Percentiles rank a stretch among this genome's conserved stretches.
Evolutionary conservation across 805 yeast genomes (phyloP).

Genomic region (Groenewaldozyma tartarivorans): DNA sequence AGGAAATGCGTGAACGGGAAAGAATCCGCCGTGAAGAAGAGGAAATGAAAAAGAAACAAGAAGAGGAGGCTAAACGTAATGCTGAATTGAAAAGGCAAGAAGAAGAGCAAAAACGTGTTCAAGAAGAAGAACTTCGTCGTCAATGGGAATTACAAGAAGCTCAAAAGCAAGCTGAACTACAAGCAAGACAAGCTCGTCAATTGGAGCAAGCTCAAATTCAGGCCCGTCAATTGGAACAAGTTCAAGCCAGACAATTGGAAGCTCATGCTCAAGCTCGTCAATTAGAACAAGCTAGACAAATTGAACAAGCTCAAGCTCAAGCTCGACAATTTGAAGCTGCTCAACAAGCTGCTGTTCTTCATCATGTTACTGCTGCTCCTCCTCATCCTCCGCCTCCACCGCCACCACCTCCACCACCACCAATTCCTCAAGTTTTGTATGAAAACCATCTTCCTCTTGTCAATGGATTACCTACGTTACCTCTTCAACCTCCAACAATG

Average conservation of each 20-base stretch:
- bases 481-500: slow-evolving; percentile 1
- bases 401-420: slow-evolving; percentile 2
- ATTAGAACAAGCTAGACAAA: neutral
- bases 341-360: neutral
- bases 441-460: slow-evolving; percentile 2
- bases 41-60: slow-evolving; percentile 8
- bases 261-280: slow-evolving; percentile 1
- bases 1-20: slow-evolving; percentile 4
- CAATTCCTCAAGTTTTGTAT: no score
- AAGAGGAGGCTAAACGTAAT: slow-evolving; percentile 11
- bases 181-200: slow-evolving; percentile 1
- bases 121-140: slow-evolving; percentile 9
- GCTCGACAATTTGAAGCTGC: slow-evolving; percentile 2
- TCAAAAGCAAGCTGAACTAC: neutral
- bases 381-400: slow-evolving; percentile 4
- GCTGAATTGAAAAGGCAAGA: slow-evolving; percentile 7
- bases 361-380: neutral
- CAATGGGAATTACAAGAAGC: slow-evolving; percentile 5
- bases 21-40: slow-evolving; percentile 4
- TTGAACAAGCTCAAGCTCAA: neutral
- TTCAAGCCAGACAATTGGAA: slow-evolving; percentile 5
- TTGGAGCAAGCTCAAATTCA: neutral
- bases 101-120: slow-evolving; percentile 3
- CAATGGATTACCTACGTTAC: slow-evolving; percentile 3
- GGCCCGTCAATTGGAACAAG: neutral